Base-by-base conservation (phyloP, 495 filamentous ascomycete species). In the Hypoxylon crocopeplum region DNA sequence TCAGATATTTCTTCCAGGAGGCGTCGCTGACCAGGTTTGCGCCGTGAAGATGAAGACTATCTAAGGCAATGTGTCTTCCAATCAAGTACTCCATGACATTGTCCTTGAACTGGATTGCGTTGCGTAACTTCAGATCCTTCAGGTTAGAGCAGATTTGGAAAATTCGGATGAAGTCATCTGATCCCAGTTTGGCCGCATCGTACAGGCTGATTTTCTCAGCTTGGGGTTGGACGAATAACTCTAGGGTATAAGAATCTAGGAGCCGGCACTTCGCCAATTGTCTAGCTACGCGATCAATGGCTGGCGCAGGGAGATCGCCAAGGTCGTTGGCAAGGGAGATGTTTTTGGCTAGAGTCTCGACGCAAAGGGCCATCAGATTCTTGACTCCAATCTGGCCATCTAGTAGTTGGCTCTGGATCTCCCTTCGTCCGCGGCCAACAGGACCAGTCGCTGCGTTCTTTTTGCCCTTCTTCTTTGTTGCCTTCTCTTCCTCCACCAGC, bases 91-190 rank as follows among this genome's bases (percentile, higher is more conserved):
- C 80, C 67, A 96, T 78, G 20, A 90, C 86, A 10, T 76, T 69
- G 64, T 96, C 88, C 69, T 94, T 95, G 80, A 96, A 86, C 62
- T 94, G 90, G 27, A 91, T 86, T n/a, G 85, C 89, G 66, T 93
- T 90, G 32, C 85, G 83, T 37, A 94, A 76, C 50, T 89, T 86
- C 27, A 97, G 73, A 39, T 81, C 79, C 46, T 82, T 83, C 27
- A 95, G 74, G 11, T 72, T 78, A 3, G 91, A 86, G 46, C 87
- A 82, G 1, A 85, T 79, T n/a, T 90, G 84, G 60, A 97, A 90
- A 17, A 97, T 89, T 59, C 86, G 86, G 36, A 88, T 81, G 62
- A 84, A 93, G 60, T 96, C 90, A 46, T 91, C 82, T 2, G 84
- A 82, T 22, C 81, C 79, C 34, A 97, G 82, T 66, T 88, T 86